These are phyloP conservation scores for Aspergillus sclerotioniger DNA, from an alignment of 495 filamentous ascomycete species.

Conservation along the genomic window DNA sequence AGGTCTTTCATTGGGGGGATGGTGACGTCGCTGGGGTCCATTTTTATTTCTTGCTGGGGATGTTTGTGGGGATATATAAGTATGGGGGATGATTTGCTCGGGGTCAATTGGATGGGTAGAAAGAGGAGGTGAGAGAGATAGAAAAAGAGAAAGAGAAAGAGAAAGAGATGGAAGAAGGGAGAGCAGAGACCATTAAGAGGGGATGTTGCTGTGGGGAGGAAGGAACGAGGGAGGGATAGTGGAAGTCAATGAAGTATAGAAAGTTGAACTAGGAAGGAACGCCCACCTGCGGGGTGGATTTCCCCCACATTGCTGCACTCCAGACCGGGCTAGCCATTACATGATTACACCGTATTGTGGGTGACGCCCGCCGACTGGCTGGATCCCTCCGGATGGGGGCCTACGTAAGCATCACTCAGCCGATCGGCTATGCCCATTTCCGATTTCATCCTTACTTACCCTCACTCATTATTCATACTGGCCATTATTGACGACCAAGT, in stretches of 20 bases:
- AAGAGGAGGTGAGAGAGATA: constrained; percentile 4
- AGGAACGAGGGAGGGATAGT: neutral
- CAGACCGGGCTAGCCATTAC: too few relatives aligned
- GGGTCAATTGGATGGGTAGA: constrained; percentile 4
- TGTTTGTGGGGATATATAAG: neutral
- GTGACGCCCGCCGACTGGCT: neutral
- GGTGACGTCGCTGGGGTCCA: constrained; percentile 52
- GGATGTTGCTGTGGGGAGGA: neutral
- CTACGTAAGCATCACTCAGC: constrained; percentile 7
- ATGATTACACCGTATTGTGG: too few relatives aligned
- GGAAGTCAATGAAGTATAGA: neutral
- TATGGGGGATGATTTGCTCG: too few relatives aligned
- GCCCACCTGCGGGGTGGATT: neutral
- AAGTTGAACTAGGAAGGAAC: too few relatives aligned
- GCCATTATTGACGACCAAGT: too few relatives aligned
- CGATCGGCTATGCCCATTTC: constrained; percentile 3
- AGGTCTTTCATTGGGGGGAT: constrained; percentile 67
- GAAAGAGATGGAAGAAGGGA: neutral
- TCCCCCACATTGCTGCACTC: neutral
- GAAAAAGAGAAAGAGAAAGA: neutral
- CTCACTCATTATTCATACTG: too few relatives aligned
- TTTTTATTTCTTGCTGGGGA: constrained; percentile 19
- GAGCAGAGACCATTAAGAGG: neutral
- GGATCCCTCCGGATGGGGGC: neutral
- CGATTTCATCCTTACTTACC: too few relatives aligned